Evolutionary conservation across 352 stramenopile genomes (phyloP).

Genomic region (Phytophthora pisi): DNA sequence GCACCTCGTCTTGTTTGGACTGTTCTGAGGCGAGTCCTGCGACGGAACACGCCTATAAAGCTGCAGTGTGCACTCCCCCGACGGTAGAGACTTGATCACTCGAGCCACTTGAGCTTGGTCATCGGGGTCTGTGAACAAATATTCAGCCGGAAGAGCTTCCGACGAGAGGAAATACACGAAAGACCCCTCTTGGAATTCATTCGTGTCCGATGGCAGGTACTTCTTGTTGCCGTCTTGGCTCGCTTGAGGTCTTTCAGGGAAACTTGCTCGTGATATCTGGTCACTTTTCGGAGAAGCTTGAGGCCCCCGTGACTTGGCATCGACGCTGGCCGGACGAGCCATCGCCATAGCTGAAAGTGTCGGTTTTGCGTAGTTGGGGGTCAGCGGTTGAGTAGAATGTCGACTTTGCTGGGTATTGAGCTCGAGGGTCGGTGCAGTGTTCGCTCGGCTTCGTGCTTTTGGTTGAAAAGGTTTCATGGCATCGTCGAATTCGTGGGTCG

Average conservation of each 20-base stretch:
- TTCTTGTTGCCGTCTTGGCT: constrained; percentile 8
- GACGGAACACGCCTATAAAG: constrained; percentile 36
- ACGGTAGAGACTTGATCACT: constrained; percentile 32
- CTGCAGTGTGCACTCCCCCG: constrained; percentile 45
- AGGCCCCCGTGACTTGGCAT: constrained; percentile 13
- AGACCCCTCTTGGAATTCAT: constrained; percentile 34
- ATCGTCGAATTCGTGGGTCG: constrained; percentile 6
- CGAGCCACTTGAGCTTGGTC: constrained; percentile 48
- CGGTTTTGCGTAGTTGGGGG: constrained; percentile 31
- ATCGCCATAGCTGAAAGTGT: constrained; percentile 16
- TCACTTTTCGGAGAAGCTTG: constrained; percentile 17
- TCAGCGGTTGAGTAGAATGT: neutral
- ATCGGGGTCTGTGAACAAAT: constrained; percentile 13
- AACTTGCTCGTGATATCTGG: neutral
- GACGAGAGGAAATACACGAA: constrained; percentile 44
- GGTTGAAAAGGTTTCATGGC: constrained; percentile 7
- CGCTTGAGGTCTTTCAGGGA: neutral
- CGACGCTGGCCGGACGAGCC: constrained; percentile 26
- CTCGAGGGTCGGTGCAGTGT: constrained; percentile 5
- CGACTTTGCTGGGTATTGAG: neutral
- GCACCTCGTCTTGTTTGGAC: constrained; percentile 13
- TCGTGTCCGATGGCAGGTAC: constrained; percentile 24
- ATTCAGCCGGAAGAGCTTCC: constrained; percentile 16
- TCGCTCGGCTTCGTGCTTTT: constrained; percentile 15
- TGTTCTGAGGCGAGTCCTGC: constrained; percentile 1